These are phyloP conservation scores for Mycena crocata DNA, from an alignment of 768 basidiomycete genomes.

Conservation along the genomic window DNA sequence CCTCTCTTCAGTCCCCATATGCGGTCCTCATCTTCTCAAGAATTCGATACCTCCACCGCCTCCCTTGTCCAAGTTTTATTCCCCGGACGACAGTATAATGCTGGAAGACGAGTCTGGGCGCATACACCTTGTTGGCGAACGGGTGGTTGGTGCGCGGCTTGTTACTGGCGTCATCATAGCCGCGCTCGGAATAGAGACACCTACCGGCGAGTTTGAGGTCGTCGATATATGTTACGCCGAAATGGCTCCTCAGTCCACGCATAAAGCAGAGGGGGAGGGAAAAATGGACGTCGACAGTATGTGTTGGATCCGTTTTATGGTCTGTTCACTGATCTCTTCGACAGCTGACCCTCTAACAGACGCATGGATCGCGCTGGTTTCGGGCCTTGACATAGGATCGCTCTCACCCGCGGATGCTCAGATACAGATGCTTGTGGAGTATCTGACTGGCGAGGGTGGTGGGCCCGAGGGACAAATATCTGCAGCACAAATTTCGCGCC, in stretches of 20 bases:
- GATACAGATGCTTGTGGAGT: conserved; percentile 90
- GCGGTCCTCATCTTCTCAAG: conserved; percentile 52
- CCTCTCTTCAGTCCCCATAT: conserved; percentile 15
- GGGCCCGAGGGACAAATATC: conserved; percentile 70
- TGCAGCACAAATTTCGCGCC: conserved; percentile 80
- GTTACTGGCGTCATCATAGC: conserved; percentile 95
- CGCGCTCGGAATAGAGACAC: conserved; percentile 90
- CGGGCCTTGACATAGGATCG: conserved; percentile 86
- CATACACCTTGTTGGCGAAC: conserved; percentile 86
- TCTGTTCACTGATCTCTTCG: conserved; percentile 11
- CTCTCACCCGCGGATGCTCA: conserved; percentile 73
- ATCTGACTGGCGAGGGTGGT: conserved; percentile 87
- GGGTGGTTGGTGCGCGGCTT: conserved; percentile 67
- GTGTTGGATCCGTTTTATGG: too few relatives aligned
- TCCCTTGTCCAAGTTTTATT: conserved; percentile 78
- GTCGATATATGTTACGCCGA: conserved; percentile 89
- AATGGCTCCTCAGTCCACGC: conserved; percentile 72
- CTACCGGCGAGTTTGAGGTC: conserved; percentile 92
- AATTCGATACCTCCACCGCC: conserved; percentile 91
- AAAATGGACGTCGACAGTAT: conserved; percentile 80
- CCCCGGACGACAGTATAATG: conserved; percentile 83
- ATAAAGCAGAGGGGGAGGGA: conserved; percentile 44
- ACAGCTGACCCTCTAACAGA: conserved; percentile 48
- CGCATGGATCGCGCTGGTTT: conserved; percentile 87
- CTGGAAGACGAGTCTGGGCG: conserved; percentile 97